Percentiles rank a stretch among this genome's conserved stretches.
These are phyloP conservation scores for Paraglomus brasilianum DNA, from an alignment of 192 early-diverging fungal genomes.

Conservation along the genomic window DNA sequence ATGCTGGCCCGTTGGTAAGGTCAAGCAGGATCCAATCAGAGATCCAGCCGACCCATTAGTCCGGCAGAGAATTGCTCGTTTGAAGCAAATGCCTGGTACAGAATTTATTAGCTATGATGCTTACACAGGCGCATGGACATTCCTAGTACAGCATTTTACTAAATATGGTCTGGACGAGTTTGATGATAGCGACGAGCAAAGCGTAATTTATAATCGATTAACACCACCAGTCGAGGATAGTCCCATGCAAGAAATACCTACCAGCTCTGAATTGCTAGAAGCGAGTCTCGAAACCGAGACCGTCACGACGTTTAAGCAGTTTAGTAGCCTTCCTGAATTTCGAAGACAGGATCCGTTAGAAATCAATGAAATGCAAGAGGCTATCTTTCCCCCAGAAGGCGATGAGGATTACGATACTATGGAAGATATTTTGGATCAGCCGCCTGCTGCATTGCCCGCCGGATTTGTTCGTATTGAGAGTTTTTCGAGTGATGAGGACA, in stretches of 20 bases:
- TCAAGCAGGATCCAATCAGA: slow-evolving; percentile 61
- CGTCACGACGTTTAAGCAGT: too few species aligned
- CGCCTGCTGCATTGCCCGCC: too few species aligned
- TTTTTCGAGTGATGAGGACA: too few species aligned
- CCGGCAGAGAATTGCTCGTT: slow-evolving; percentile 63
- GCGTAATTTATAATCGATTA: slow-evolving; percentile 6
- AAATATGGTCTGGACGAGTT: slow-evolving; percentile 77
- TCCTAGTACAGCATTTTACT: slow-evolving; percentile 84
- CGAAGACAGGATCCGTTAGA: too few species aligned
- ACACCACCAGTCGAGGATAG: background rate
- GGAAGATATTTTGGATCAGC: too few species aligned
- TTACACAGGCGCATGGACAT: slow-evolving; percentile 84
- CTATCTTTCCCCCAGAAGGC: too few species aligned
- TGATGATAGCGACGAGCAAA: slow-evolving; percentile 57
- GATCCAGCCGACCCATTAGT: slow-evolving; percentile 69
- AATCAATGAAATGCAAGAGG: too few species aligned
- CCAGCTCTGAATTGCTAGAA: too few species aligned
- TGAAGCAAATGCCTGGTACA: slow-evolving; percentile 73
- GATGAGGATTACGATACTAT: too few species aligned
- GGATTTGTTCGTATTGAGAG: too few species aligned
- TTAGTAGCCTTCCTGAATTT: too few species aligned
- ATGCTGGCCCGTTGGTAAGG: slow-evolving; percentile 86
- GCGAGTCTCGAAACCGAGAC: too few species aligned
- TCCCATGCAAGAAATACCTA: slow-evolving; percentile 3
- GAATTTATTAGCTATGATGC: slow-evolving; percentile 74